Percentiles rank a stretch among this genome's conserved stretches.
phyloP scores from a whole-genome alignment of 2,329 filamentous ascomycete species.

The Anthostomella pinea region DNA sequence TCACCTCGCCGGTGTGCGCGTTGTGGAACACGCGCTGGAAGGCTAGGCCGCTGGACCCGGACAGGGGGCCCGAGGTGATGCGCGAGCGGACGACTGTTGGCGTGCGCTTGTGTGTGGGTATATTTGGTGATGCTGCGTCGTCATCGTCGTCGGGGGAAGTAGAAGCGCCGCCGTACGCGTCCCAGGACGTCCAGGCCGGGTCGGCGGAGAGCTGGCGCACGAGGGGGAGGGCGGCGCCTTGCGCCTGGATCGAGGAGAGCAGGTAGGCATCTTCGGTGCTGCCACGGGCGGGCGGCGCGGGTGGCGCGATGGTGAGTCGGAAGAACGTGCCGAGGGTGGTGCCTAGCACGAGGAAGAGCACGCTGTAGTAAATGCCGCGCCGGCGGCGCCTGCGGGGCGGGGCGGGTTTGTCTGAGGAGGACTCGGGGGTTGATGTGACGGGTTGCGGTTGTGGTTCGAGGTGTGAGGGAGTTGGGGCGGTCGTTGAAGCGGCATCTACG shows the following conservation, averaged over 20 bases:
- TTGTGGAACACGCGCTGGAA: constrained; percentile 66
- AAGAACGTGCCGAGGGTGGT: constrained; percentile 36
- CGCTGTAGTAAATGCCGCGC: constrained; percentile 27
- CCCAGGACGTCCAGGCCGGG: constrained; percentile 39
- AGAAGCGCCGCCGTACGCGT: constrained; percentile 36
- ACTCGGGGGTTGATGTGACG: neutral
- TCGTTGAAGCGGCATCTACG: too few species aligned
- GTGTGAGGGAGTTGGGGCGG: too few species aligned
- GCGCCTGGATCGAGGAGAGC: constrained; percentile 38
- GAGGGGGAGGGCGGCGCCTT: constrained; percentile 45
- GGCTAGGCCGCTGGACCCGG: constrained; percentile 40
- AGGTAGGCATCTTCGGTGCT: constrained; percentile 41
- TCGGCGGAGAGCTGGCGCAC: constrained; percentile 46
- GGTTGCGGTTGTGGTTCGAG: constrained; percentile 8
- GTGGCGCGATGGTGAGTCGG: constrained; percentile 42
- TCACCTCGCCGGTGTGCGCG: constrained; percentile 51
- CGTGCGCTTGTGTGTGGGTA: too few species aligned
- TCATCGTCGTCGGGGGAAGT: too few species aligned
- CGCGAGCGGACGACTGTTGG: too few species aligned
- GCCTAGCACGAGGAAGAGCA: constrained; percentile 42
- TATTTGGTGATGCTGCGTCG: constrained; percentile 20
- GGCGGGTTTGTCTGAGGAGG: constrained; percentile 6
- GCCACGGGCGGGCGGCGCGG: constrained; percentile 37
- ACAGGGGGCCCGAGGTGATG: constrained; percentile 42
- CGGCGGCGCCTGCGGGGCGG: constrained; percentile 24